Conservation (phyloP, 1,139 yeast genomes). For the Zygoascus sp. region DNA sequence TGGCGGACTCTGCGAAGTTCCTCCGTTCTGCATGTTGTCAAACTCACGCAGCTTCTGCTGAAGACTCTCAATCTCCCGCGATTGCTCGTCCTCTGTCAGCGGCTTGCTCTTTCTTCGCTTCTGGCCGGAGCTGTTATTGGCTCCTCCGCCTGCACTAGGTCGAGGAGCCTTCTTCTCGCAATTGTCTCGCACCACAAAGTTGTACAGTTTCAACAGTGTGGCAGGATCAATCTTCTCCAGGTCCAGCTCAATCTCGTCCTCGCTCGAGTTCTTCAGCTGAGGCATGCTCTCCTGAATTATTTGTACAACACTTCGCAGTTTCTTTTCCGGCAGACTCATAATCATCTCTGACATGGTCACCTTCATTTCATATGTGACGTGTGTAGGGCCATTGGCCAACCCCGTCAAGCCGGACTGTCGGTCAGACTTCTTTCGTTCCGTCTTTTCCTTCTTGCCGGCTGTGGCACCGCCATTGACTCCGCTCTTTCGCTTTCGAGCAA, state of each 20-base stretch:
- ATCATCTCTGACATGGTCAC: slow-evolving; percentile 87
- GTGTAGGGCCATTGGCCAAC: slow-evolving; percentile 26
- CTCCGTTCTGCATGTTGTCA: slow-evolving; percentile 41
- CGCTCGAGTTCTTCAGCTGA: slow-evolving; percentile 62
- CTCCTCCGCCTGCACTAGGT: slow-evolving; percentile 20
- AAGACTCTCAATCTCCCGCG: slow-evolving; percentile 77
- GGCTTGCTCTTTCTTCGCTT: slow-evolving; percentile 51
- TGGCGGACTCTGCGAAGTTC: slow-evolving; percentile 13
- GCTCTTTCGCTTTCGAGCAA: slow-evolving; percentile 20
- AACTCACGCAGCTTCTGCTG: slow-evolving; percentile 78
- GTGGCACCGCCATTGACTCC: slow-evolving; percentile 17
- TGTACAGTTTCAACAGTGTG: slow-evolving; percentile 78
- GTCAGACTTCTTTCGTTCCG: slow-evolving; percentile 13
- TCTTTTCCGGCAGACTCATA: slow-evolving; percentile 70
- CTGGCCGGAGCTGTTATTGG: no score
- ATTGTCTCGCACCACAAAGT: slow-evolving; percentile 60
- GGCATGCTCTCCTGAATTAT: slow-evolving; percentile 85
- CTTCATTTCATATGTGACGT: slow-evolving; percentile 86
- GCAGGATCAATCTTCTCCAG: slow-evolving; percentile 88
- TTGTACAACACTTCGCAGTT: slow-evolving; percentile 75
- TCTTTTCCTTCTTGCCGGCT: slow-evolving; percentile 15
- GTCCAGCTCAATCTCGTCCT: slow-evolving; percentile 91
- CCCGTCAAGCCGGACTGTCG: slow-evolving; percentile 14
- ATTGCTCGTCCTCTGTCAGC: slow-evolving; percentile 62
- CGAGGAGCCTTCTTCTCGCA: slow-evolving; percentile 36